Evolutionary conservation across 2,329 filamentous ascomycete species (phyloP), one percentile per base, ranked within the genome.

Genomic region (Elsinoe australis): DNA sequence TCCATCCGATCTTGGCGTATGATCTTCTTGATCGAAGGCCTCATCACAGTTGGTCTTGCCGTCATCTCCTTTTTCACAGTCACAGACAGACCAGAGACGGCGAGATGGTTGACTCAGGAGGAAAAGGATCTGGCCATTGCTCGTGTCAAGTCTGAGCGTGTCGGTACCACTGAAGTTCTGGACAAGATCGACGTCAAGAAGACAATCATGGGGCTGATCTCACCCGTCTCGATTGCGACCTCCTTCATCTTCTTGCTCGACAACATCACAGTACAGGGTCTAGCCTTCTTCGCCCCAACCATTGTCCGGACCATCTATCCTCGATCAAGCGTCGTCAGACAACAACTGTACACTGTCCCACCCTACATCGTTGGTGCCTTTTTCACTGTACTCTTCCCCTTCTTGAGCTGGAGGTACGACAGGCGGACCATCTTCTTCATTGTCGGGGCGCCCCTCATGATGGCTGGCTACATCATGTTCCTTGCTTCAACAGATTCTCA

Each of bases 11-110:
- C 63, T 4, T 86, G 82, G 82, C 69, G 80, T 5, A 83, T 84
- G 80, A 83, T 85, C 45, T 85, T 85, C 48, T 74, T 72, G 3
- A 78, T 85, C n/a, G 82, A 85, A 59, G 82, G 82, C 15, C 77
- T 84, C 55, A 75, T 83, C 54, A 80, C 77, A 1, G 69, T 67
- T 51, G 69, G 71, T 0, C 61, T 85, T 0, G 71, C 74, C 0
- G n/a, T 85, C 1, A 67, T 85, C 28, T 64, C 75, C 1, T 83
- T 84, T 59, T 54, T 80, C 55, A 81, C 78, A 1, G 65, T 86
- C 14, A 85, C 82, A 0, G 83, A 87, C 59, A 72, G 81, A 0
- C 83, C 83, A 0, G 80, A 75, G 49, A 83, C 80, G 0, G 82
- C 82, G 0, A 66, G 69, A 9, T 87, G 82, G 82, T 71, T 87